A percentile compares a stretch with the other conserved stretches of the same genome.
phyloP scores from a whole-genome alignment of 2,329 filamentous ascomycete genomes.

The Cryoendolithus antarcticus region DNA sequence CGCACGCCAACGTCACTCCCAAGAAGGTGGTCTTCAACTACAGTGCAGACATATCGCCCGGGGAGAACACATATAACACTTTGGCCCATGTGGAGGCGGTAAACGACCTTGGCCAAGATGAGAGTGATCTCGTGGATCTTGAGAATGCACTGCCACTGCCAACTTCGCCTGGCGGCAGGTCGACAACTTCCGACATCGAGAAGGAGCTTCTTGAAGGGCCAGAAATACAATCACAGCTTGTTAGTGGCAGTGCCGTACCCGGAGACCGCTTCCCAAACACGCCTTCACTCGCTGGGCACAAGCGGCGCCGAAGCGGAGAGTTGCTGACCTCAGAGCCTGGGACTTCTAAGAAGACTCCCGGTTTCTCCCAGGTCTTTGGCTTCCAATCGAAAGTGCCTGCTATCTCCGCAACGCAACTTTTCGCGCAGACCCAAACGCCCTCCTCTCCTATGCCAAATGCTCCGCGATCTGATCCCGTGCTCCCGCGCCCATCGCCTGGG shows the following conservation, averaged over 20 bases:
- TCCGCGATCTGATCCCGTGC: conserved; percentile 30
- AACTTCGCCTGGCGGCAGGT: conserved; percentile 7
- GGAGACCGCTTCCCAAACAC: conserved; percentile 24
- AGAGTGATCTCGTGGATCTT: conserved; percentile 23
- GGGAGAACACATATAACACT: conserved; percentile 5
- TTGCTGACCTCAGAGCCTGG: conserved; percentile 30
- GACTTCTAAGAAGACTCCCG: conserved; percentile 27
- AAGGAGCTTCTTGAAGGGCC: conserved; percentile 13
- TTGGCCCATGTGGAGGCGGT: background rate
- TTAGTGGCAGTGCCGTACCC: background rate
- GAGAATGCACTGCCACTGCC: conserved; percentile 11
- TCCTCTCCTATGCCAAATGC: conserved; percentile 30
- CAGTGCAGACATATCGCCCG: conserved; percentile 5
- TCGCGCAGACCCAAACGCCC: conserved; percentile 32
- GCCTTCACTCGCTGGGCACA: conserved; percentile 28
- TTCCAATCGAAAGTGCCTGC: conserved; percentile 19
- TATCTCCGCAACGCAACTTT: conserved; percentile 34
- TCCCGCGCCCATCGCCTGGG: conserved; percentile 32
- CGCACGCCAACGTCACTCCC: conserved; percentile 6
- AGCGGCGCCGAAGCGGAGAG: conserved; percentile 27
- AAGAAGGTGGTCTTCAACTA: conserved; percentile 8
- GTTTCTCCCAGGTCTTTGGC: conserved; percentile 28
- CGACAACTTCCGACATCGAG: conserved; percentile 12
- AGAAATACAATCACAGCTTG: conserved; percentile 13
- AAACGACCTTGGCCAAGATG: conserved; percentile 12